Evolutionary conservation across 2,329 filamentous ascomycete genomes (phyloP).

Genomic region (Fusarium buharicum): DNA sequence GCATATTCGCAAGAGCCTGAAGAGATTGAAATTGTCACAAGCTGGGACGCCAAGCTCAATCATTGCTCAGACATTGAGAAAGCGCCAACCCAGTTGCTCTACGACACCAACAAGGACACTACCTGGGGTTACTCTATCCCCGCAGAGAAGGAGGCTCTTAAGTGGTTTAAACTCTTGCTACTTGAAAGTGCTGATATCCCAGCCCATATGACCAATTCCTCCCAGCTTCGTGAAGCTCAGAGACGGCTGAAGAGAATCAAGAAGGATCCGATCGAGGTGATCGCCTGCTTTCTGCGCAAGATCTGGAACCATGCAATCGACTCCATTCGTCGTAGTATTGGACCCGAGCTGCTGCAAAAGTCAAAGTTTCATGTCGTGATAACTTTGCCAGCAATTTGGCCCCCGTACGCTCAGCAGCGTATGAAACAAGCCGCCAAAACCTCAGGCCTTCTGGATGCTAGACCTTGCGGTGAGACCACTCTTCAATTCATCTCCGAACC

Average conservation of each 20-base stretch:
- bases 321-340: conserved; percentile 41
- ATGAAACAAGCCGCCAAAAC: conserved; percentile 51
- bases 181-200: conserved; percentile 49
- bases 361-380: conserved; percentile 52
- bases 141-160: conserved; percentile 30
- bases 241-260: background rate
- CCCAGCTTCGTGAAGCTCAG: conserved; percentile 32
- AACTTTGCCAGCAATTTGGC: conserved; percentile 60
- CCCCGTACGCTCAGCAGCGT: conserved; percentile 47
- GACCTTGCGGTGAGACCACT: conserved; percentile 45
- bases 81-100: conserved; percentile 45
- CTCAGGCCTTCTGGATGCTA: conserved; percentile 51
- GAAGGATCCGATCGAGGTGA: conserved; percentile 44
- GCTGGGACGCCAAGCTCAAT: conserved; percentile 42
- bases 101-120: rapidly evolving
- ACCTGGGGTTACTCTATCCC: conserved; percentile 51
- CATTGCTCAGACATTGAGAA: conserved; percentile 49
- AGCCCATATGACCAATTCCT: conserved; percentile 28
- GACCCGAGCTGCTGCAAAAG: conserved; percentile 16
- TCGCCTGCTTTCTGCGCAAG: conserved; percentile 47
- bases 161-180: conserved; percentile 58
- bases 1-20: conserved; percentile 46
- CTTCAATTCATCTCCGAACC: conserved; percentile 56
- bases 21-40: conserved; percentile 47
- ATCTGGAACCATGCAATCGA: conserved; percentile 49